Percentiles rank a stretch among this genome's conserved stretches.
phyloP scores from a whole-genome alignment of 257 asterid genomes.

The Anisodus tanguticus region DNA sequence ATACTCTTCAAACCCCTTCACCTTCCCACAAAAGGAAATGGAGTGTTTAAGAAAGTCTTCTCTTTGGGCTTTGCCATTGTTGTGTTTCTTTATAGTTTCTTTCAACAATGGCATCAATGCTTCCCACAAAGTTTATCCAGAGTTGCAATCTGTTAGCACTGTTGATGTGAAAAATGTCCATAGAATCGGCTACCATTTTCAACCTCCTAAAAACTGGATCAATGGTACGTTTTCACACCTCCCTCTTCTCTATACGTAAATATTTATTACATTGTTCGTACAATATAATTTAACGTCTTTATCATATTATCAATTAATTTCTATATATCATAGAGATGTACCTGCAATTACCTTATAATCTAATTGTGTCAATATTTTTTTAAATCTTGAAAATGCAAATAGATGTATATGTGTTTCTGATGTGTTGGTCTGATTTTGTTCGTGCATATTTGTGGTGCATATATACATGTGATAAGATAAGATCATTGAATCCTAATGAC shows the following conservation, averaged over 20 bases:
- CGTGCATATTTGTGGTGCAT: slow-evolving; percentile 1
- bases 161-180: slow-evolving; percentile 22
- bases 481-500: background rate
- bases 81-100: background rate
- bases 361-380: too few species aligned
- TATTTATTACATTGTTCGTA: background rate
- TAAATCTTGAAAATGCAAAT: too few species aligned
- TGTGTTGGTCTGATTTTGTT: background rate
- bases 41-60: background rate
- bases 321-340: too few species aligned
- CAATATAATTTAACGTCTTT: background rate
- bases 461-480: background rate
- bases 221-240: slow-evolving; percentile 25
- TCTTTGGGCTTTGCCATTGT: slow-evolving; percentile 12
- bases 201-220: slow-evolving; percentile 23
- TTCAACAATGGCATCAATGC: slow-evolving; percentile 37
- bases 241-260: background rate
- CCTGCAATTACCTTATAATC: too few species aligned
- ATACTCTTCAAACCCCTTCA: background rate
- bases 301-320: too few species aligned
- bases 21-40: background rate
- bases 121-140: slow-evolving; percentile 34
- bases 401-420: too few species aligned
- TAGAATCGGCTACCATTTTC: slow-evolving; percentile 51
- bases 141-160: slow-evolving; percentile 29